phyloP scores from a whole-genome alignment of 352 stramenopile species.

The Halophytophthora polymorphica region DNA sequence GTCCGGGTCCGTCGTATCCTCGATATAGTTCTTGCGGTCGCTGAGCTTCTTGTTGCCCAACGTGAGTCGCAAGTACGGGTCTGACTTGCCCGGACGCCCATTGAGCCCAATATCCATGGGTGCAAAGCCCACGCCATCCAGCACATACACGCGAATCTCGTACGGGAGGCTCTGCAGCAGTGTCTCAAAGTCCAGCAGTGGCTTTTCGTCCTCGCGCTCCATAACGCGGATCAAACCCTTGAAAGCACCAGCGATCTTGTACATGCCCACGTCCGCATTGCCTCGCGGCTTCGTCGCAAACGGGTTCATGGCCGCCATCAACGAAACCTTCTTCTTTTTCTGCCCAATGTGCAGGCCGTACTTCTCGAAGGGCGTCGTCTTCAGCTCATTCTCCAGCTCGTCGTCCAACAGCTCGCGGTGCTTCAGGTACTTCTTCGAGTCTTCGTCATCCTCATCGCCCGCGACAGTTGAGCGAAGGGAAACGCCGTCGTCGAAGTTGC shows the following conservation, averaged over 20 bases:
- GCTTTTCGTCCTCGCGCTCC: conserved; percentile 75
- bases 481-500: conserved; percentile 48
- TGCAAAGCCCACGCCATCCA: conserved; percentile 81
- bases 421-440: conserved; percentile 76
- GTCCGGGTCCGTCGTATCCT: conserved; percentile 83
- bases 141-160: conserved; percentile 84
- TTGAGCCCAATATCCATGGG: conserved; percentile 87
- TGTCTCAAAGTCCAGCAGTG: conserved; percentile 63
- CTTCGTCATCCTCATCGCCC: conserved; percentile 59
- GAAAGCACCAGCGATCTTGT: conserved; percentile 85
- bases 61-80: conserved; percentile 84
- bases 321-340: conserved; percentile 67
- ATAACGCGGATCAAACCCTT: conserved; percentile 91
- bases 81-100: conserved; percentile 77
- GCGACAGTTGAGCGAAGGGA: conserved; percentile 51
- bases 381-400: conserved; percentile 68
- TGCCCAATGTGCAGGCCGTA: conserved; percentile 83
- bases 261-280: conserved; percentile 47
- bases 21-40: conserved; percentile 89
- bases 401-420: conserved; percentile 65
- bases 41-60: conserved; percentile 85
- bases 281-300: conserved; percentile 62
- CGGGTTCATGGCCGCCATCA: conserved; percentile 61
- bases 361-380: conserved; percentile 88
- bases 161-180: conserved; percentile 75